phyloP scores from a whole-genome alignment of 1,139 yeast genomes.

The Wickerhamomyces sp. region DNA sequence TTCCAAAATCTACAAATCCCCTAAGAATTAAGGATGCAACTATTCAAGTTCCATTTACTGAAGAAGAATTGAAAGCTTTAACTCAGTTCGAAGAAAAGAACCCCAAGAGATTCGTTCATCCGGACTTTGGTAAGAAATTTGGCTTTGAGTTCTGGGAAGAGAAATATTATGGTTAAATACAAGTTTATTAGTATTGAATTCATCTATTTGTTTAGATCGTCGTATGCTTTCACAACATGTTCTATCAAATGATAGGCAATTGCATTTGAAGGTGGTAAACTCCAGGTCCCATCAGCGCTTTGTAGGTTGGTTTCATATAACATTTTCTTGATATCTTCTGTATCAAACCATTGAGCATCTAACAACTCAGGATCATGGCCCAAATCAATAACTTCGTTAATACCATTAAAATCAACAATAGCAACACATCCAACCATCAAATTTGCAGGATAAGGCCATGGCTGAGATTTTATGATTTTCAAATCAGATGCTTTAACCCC shows the following conservation, averaged over 20 bases:
- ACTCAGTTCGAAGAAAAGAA: slow-evolving; percentile 40
- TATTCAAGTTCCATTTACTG: slow-evolving; percentile 36
- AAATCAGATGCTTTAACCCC: slow-evolving; percentile 70
- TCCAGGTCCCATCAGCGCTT: slow-evolving; percentile 27
- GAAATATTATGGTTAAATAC: background rate
- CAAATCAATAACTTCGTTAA: slow-evolving; percentile 56
- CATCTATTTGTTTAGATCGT: slow-evolving; percentile 5
- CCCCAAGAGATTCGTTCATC: slow-evolving; percentile 34
- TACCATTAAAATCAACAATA: slow-evolving; percentile 58
- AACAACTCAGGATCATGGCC: slow-evolving; percentile 81
- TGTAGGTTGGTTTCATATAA: slow-evolving; percentile 23
- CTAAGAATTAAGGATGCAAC: slow-evolving; percentile 28
- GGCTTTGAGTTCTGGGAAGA: slow-evolving; percentile 11
- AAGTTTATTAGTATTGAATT: too few relatives aligned
- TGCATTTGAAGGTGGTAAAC: slow-evolving; percentile 45
- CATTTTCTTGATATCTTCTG: slow-evolving; percentile 44
- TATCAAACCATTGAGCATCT: slow-evolving; percentile 82
- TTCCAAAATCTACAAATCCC: slow-evolving; percentile 45
- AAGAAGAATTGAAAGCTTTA: slow-evolving; percentile 39
- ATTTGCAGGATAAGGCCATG: slow-evolving; percentile 96
- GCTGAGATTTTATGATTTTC: slow-evolving; percentile 66
- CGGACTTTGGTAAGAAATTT: slow-evolving; percentile 18
- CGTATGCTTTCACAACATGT: slow-evolving; percentile 28
- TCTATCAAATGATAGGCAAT: slow-evolving; percentile 42
- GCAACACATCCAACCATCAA: slow-evolving; percentile 92